A percentile compares a stretch with the other conserved stretches of the same genome.
These are phyloP conservation scores for Chaetomium strumarium DNA, from an alignment of 2,329 filamentous ascomycete species.

Conservation along the genomic window DNA sequence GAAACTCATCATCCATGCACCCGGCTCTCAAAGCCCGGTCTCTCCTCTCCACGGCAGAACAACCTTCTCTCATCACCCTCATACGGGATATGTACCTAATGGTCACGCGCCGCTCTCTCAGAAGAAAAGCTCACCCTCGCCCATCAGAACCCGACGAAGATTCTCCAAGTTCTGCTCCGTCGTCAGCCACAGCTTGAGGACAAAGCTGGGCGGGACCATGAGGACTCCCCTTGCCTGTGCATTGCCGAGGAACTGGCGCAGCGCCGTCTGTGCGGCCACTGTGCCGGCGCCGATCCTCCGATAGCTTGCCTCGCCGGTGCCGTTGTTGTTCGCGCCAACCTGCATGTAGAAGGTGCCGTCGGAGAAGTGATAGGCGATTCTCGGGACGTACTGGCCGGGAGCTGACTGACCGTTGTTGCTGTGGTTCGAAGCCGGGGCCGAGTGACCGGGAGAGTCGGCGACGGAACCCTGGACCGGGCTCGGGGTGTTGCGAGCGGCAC, in stretches of 20 bases:
- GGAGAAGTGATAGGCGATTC: slow-evolving; percentile 7
- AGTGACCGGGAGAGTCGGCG: neutral
- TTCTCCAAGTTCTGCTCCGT: slow-evolving; percentile 2
- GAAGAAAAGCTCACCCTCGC: neutral
- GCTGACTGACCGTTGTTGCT: neutral
- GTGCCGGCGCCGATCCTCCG: slow-evolving; percentile 8
- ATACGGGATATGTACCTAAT: too few species aligned
- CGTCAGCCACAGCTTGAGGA: slow-evolving; percentile 3
- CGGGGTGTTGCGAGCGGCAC: neutral
- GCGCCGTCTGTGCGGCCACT: neutral
- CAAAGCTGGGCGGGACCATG: slow-evolving; percentile 2
- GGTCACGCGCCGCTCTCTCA: too few species aligned
- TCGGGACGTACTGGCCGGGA: slow-evolving; percentile 1
- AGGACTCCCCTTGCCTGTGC: neutral
- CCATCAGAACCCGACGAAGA: neutral
- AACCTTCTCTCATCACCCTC: too few species aligned
- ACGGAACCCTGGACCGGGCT: neutral
- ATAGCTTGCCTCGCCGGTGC: neutral
- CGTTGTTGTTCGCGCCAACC: neutral
- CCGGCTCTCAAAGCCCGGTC: too few species aligned
- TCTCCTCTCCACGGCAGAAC: too few species aligned
- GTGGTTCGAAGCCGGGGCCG: too few species aligned
- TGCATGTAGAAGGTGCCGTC: slow-evolving; percentile 10
- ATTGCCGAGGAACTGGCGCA: slow-evolving; percentile 2
- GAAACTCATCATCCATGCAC: too few species aligned